phyloP scores from a whole-genome alignment of 2,329 filamentous ascomycete species.

The Botrytis squamosa region DNA sequence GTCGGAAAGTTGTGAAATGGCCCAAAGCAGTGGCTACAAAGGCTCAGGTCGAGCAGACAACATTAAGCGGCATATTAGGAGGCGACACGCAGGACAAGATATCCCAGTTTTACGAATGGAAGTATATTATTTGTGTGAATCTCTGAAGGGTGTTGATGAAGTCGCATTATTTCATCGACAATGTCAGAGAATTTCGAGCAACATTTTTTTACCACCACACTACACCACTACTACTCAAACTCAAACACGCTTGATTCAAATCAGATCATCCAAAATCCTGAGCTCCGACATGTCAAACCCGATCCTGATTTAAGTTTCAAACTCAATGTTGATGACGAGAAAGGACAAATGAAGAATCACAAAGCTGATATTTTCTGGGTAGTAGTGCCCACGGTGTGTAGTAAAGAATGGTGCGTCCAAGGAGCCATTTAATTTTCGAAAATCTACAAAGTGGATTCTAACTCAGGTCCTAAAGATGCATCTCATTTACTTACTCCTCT shows the following conservation, averaged over 20 bases:
- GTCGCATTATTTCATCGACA: background rate
- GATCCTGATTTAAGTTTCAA: slow-evolving; percentile 90
- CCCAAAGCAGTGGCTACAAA: background rate
- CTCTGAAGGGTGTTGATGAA: background rate
- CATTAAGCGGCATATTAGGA: background rate
- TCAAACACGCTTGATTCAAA: no score
- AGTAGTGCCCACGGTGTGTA: no score
- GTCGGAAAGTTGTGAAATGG: background rate
- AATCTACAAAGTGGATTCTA: no score
- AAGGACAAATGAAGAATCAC: slow-evolving; percentile 75
- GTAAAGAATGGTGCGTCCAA: no score
- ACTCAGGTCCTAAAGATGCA: no score
- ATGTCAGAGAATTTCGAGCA: background rate
- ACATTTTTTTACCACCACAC: background rate
- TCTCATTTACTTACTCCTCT: no score
- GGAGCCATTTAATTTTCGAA: no score
- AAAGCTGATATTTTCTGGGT: slow-evolving; percentile 55
- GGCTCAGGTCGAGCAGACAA: background rate
- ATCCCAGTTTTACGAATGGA: background rate
- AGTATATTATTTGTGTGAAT: background rate
- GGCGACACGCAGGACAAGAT: background rate
- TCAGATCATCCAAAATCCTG: no score
- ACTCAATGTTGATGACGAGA: slow-evolving; percentile 83
- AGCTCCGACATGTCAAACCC: slow-evolving; percentile 86
- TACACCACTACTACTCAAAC: no score